phyloP scores from a whole-genome alignment of 2,329 filamentous ascomycete species.

The Coniochaeta hoffmannii region DNA sequence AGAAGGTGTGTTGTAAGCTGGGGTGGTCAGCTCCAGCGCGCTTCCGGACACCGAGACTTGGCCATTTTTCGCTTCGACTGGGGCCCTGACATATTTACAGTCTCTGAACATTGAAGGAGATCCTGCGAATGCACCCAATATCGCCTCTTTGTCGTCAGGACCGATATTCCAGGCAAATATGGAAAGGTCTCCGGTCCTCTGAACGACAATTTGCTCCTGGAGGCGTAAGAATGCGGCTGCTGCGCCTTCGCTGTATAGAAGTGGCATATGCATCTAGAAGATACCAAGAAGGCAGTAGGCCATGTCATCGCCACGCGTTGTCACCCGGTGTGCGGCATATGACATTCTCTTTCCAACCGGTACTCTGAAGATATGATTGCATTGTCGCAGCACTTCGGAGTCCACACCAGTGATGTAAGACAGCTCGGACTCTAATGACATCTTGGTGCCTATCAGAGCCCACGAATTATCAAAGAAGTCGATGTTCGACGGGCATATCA shows the following conservation, averaged over 20 bases:
- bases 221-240: constrained; percentile 1
- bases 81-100: not conserved
- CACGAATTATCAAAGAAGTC: not conserved
- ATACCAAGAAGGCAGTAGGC: constrained; percentile 7
- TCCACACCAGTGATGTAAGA: not conserved
- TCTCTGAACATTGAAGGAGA: not conserved
- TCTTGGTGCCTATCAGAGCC: not conserved
- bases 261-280: constrained; percentile 4
- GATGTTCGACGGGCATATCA: not conserved
- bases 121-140: not conserved
- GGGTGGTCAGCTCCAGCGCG: not conserved
- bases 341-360: not conserved
- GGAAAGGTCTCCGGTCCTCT: not conserved
- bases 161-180: not conserved
- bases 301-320: constrained; percentile 4
- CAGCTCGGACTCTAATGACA: not conserved
- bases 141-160: not conserved
- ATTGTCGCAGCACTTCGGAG: not conserved
- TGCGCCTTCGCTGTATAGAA: constrained; percentile 4
- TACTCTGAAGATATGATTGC: not conserved
- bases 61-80: not conserved
- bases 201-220: constrained; percentile 3
- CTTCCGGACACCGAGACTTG: not conserved
- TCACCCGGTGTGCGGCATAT: not conserved
- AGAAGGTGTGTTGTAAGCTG: not conserved